A percentile compares a stretch with the other conserved stretches of the same genome.
phyloP scores from a whole-genome alignment of 2,329 filamentous ascomycete species.

The Pseudogymnoascus sp. region DNA sequence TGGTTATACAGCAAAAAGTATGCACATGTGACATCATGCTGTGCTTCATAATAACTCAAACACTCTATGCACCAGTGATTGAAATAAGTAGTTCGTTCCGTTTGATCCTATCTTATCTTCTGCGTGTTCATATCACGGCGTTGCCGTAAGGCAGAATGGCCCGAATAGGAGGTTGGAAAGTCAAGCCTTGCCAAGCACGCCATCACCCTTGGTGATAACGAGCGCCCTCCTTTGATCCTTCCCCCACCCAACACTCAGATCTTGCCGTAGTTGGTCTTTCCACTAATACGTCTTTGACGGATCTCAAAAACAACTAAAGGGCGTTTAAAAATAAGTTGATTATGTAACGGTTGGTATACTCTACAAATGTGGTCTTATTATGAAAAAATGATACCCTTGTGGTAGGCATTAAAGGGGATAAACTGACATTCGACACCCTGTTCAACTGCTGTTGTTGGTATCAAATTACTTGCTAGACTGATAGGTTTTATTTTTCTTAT shows the following conservation, averaged over 20 bases:
- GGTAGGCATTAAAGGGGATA: background rate
- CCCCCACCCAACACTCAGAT: background rate
- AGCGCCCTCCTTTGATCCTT: background rate
- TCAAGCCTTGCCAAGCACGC: background rate
- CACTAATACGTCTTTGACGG: background rate
- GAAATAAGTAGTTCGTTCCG: background rate
- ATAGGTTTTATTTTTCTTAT: too few relatives aligned
- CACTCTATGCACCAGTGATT: background rate
- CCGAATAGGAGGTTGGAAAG: background rate
- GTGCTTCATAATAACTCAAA: background rate
- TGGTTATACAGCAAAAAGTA: background rate
- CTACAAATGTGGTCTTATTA: background rate
- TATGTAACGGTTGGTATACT: background rate
- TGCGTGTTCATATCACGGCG: background rate
- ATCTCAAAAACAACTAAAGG: background rate
- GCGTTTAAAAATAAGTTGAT: background rate
- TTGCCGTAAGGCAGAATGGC: background rate
- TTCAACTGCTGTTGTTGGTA: background rate
- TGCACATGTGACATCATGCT: background rate
- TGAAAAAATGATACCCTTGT: background rate
- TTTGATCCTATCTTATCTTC: background rate
- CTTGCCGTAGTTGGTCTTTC: background rate
- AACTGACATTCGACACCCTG: background rate
- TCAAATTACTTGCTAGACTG: too few relatives aligned
- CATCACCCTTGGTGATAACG: slow-evolving; percentile 5